Base-by-base conservation (phyloP, 768 basidiomycete genomes). In the Clitopilus passeckerianus region DNA sequence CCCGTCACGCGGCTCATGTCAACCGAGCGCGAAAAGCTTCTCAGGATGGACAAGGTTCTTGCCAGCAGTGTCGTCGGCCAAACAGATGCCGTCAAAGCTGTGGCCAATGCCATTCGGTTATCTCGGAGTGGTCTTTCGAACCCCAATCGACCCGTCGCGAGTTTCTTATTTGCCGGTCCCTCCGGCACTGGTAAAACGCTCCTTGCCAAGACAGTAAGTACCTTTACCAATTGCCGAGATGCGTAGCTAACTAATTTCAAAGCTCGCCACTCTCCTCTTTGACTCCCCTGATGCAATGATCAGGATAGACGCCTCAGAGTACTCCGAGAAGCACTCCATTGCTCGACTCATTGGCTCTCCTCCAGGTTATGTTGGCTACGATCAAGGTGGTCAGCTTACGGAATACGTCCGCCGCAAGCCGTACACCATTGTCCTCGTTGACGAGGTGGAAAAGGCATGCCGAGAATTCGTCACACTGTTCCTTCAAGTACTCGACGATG, bases 51-150 rank as follows among this genome's bases (percentile, higher is more conserved):
- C 74, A 90, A 88, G 70, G 82, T 89, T 34, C 77, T 99, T 41
- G 77, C 84, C 22, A 74, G 80, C 57, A 85, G 82, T 35, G 93
- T 98, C 18, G 87, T 98, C 50, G 95, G 96, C 0, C 96, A 98
- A 71, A 84, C 84, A 0, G 90, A 95, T 63, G 95, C 95, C 5
- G 89, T 97, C 63, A 91, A 87, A 66, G 89, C 96, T 5, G 93
- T 98, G 34, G 90, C 94, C 9, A 94, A 96, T 69, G 96, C 96
- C 1, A 91, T 98, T 64, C 85, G 96, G 52, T 74, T 98, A 44
- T 95, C 93, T 23, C 84, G 96, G 54, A 93, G 92, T 65, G 96
- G 96, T n/a, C 77, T 99, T n/a, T 82, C 90, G 44, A 93, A 95
- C 69, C 84, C 91, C 33, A 80, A 88, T 52, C 77, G 93, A 54